A percentile compares a stretch with the other conserved stretches of the same genome.
phyloP scores from a whole-genome alignment of 495 filamentous ascomycete species.

The Neurospora sp. region DNA sequence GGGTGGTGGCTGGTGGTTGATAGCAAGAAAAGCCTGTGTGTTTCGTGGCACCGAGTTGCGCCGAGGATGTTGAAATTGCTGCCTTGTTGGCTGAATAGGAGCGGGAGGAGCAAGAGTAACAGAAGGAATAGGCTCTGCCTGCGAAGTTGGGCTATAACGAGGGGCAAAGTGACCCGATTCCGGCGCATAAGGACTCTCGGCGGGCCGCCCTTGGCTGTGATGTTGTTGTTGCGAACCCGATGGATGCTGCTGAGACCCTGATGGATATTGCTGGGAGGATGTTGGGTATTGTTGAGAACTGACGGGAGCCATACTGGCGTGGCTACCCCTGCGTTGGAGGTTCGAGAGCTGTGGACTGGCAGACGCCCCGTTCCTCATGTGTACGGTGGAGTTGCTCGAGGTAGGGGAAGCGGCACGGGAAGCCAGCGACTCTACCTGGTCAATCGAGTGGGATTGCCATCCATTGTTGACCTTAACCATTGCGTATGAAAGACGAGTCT shows the following conservation, averaged over 20 bases:
- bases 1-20: constrained; percentile 26
- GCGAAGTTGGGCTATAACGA: constrained; percentile 16
- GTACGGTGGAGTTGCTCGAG: constrained; percentile 43
- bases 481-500: constrained; percentile 73
- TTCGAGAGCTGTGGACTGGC: constrained; percentile 34
- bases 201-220: constrained; percentile 3
- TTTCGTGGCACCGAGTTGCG: constrained; percentile 30
- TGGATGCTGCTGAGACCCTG: neutral
- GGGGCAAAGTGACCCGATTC: constrained; percentile 8
- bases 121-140: constrained; percentile 14
- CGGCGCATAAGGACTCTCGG: constrained; percentile 8
- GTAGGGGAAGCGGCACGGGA: constrained; percentile 50
- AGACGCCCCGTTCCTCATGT: constrained; percentile 37
- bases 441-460: constrained; percentile 60
- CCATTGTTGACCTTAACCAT: constrained; percentile 85
- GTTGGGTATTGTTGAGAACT: constrained; percentile 4
- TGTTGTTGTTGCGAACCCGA: constrained; percentile 6
- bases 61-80: constrained; percentile 15
- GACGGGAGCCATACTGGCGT: constrained; percentile 4
- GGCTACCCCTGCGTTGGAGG: constrained; percentile 21
- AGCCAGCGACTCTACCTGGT: constrained; percentile 59
- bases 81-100: constrained; percentile 24
- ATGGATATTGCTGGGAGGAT: constrained; percentile 15
- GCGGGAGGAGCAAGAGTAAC: constrained; percentile 26
- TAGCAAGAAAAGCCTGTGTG: constrained; percentile 28